Conservation (phyloP, 108 stramenopile species). For the Nitzschia palea region DNA sequence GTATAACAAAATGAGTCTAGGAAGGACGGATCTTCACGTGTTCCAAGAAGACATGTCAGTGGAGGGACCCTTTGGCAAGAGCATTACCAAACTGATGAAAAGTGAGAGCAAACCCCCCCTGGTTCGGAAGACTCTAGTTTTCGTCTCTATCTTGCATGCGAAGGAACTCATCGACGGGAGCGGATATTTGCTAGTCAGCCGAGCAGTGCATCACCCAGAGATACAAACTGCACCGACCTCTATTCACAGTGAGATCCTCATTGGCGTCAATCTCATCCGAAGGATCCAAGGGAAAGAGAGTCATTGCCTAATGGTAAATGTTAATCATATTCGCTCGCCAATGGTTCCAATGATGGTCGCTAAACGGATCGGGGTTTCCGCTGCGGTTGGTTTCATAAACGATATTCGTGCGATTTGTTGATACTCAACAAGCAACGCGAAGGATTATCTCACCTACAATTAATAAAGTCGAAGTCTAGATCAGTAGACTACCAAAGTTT, state of each 20-base stretch:
- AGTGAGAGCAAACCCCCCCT: conserved; percentile 62
- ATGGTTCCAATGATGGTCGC: conserved; percentile 75
- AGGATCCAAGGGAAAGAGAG: conserved; percentile 45
- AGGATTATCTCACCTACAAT: too few relatives aligned
- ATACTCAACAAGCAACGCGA: too few relatives aligned
- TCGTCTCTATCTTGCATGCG: conserved; percentile 67
- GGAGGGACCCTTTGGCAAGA: conserved; percentile 51
- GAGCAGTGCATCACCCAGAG: conserved; percentile 52
- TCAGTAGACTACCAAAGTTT: too few relatives aligned
- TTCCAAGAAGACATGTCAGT: conserved; percentile 52
- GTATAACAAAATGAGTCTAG: conserved; percentile 80
- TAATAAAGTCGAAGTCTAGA: too few relatives aligned
- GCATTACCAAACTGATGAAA: conserved; percentile 74
- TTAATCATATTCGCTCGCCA: conserved; percentile 74
- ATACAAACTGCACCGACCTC: conserved; percentile 17
- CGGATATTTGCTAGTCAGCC: conserved; percentile 76
- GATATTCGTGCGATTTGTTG: conserved; percentile 48
- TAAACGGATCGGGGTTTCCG: conserved; percentile 62
- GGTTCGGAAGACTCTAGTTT: conserved; percentile 58
- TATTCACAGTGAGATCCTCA: conserved; percentile 66
- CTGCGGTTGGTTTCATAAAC: conserved; percentile 62
- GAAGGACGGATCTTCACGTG: conserved; percentile 58
- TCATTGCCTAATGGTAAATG: conserved; percentile 69
- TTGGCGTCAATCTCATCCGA: conserved; percentile 71
- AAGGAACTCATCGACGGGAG: conserved; percentile 59